Base-by-base conservation (phyloP, 2,329 filamentous ascomycete species). In the Paraphoma chrysanthemicola region DNA sequence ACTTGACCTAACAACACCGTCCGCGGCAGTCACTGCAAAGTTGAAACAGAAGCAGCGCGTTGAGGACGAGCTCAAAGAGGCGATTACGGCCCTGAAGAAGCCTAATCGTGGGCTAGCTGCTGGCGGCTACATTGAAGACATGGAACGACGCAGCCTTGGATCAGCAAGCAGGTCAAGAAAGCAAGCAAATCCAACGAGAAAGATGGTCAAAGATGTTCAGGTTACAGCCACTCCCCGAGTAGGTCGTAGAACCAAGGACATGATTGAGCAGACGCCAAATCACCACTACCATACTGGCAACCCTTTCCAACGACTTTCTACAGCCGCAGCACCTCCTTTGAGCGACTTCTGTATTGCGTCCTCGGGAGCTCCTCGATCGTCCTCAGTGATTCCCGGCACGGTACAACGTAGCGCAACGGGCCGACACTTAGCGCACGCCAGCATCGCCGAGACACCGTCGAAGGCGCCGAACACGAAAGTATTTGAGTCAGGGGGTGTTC, bases 61-160 rank as follows among this genome's bases (percentile, higher is more conserved):
- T 1, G 87, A 92, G 46, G 86, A 88, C 29, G 88, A 93, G 68
- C 77, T 94, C 33, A 86, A 87, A 63, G 86, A 91, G 56, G 91
- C 91, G 8, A 93, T 95, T 48, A 85, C 85, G 6, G 85, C 88
- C 9, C 74, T 94, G 42, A 88, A 90, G 72, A 92, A 88, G 74
- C 91, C 91, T 1, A 93, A 94, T 67, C 85, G 91, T 44, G 84
- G 86, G 18, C 81, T 90, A 41, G 89, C 88, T 11, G 87, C 87
- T 31, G 88, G 87, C 66, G 84, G 86, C 38, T 81, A 90, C 54
- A 86, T 85, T 3, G 89, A 91, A 62, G 88, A 86, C 28, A 84
- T 86, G 4, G 89, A 92, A 71, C 84, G 84, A 64, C 85, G 88
- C 30, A 62, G 66, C 31, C 54, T 70, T 28, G 60, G 62, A 16